phyloP scores from a whole-genome alignment of 108 stramenopile species.

The Fragilariopsis cylindrus region DNA sequence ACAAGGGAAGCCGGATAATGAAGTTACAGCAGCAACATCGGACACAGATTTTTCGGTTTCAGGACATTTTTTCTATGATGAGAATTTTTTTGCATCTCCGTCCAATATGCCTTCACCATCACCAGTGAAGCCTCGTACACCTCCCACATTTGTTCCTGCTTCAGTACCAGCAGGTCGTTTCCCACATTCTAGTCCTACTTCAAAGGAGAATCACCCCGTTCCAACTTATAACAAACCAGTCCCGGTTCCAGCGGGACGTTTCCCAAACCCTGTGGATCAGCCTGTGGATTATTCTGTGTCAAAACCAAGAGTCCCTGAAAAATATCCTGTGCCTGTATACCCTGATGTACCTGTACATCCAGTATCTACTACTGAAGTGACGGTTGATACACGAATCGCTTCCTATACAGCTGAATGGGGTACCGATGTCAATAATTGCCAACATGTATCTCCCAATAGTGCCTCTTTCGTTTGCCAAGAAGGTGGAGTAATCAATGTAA shows the following conservation, averaged over 20 bases:
- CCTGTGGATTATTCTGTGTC: not conserved
- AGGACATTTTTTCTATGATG: not conserved
- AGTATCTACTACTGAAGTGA: not conserved
- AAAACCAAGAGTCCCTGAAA: not conserved
- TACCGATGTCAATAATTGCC: not conserved
- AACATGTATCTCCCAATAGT: not conserved
- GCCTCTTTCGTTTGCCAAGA: constrained; percentile 3
- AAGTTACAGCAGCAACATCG: not conserved
- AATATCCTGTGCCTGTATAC: not conserved
- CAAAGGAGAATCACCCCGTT: not conserved
- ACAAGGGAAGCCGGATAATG: not conserved
- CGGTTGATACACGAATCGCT: constrained; percentile 2
- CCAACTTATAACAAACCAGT: not conserved
- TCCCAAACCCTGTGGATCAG: not conserved
- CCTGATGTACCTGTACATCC: not conserved
- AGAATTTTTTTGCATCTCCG: not conserved
- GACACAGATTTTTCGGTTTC: not conserved
- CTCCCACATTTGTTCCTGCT: not conserved
- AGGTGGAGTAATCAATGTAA: constrained; percentile 9
- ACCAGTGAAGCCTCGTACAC: not conserved
- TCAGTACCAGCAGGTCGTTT: constrained; percentile 10
- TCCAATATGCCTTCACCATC: not conserved
- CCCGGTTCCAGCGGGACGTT: constrained; percentile 5
- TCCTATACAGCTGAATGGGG: constrained; percentile 15
- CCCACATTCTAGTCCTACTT: not conserved